Evolutionary conservation across 1,284 basidiomycete species (phyloP).

Genomic region (Pseudozyma hubeiensis): DNA sequence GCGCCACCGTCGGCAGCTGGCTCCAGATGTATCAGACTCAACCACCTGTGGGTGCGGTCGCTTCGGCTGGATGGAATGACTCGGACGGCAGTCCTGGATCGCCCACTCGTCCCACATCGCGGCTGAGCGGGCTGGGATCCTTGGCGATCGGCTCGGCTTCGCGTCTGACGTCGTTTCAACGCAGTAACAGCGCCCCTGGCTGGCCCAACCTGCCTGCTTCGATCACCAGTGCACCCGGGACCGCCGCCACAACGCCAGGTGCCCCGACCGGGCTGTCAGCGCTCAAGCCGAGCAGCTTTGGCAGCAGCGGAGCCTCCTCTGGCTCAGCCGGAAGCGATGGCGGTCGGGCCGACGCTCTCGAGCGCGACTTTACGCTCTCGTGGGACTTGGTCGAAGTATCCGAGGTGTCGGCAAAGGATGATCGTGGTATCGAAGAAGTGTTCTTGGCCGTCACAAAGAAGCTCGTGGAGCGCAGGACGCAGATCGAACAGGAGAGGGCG

Average conservation of each 20-base stretch:
- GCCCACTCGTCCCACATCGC: constrained; percentile 83
- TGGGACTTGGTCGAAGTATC: constrained; percentile 52
- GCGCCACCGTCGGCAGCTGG: constrained; percentile 69
- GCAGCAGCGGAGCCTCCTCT: constrained; percentile 25
- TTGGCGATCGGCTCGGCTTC: constrained; percentile 56
- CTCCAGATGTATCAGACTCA: constrained; percentile 70
- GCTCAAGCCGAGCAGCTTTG: constrained; percentile 29
- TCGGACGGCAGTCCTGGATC: constrained; percentile 24
- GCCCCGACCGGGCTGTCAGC: neutral
- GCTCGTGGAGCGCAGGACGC: constrained; percentile 45
- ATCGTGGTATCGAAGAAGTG: constrained; percentile 48
- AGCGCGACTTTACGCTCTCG: constrained; percentile 14
- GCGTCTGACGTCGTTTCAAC: constrained; percentile 31
- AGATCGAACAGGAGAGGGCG: constrained; percentile 42
- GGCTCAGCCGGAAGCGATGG: constrained; percentile 27
- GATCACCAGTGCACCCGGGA: neutral
- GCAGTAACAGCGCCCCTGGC: constrained; percentile 14
- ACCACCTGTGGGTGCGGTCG: neutral
- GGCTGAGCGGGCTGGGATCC: constrained; percentile 74
- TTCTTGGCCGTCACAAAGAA: constrained; percentile 55
- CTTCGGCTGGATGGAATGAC: neutral
- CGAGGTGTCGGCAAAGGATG: constrained; percentile 59
- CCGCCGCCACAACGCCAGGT: neutral
- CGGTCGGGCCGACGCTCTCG: constrained; percentile 11
- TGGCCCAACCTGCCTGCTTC: constrained; percentile 5